phyloP scores from a whole-genome alignment of 2,329 filamentous ascomycete genomes.

The Verticillium klebahnii region DNA sequence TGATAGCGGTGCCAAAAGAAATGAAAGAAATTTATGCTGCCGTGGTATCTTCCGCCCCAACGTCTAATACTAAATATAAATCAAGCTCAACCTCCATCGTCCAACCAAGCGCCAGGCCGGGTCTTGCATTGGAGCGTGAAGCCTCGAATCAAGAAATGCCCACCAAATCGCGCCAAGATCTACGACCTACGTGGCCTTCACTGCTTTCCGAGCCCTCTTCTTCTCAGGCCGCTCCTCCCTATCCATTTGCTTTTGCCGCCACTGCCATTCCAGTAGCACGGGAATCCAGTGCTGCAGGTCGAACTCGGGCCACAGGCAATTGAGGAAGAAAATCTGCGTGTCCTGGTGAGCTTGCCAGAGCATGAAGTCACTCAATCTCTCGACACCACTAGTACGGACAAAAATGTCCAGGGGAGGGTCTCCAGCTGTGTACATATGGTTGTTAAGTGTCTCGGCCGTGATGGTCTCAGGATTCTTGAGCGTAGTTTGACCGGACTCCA shows the following conservation, averaged over 20 bases:
- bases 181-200: constrained; percentile 1
- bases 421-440: constrained; percentile 82
- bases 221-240: constrained; percentile 39
- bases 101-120: neutral
- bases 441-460: constrained; percentile 73
- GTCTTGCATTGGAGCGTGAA: neutral
- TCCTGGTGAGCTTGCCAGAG: constrained; percentile 95
- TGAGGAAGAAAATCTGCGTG: constrained; percentile 86
- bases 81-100: neutral
- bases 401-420: constrained; percentile 88
- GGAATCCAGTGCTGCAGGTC: constrained; percentile 91
- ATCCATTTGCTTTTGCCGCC: constrained; percentile 55
- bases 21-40: neutral
- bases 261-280: constrained; percentile 86
- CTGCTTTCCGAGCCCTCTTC: constrained; percentile 19
- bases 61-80: neutral
- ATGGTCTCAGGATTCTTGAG: constrained; percentile 75
- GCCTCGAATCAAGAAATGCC: neutral
- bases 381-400: constrained; percentile 87
- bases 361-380: constrained; percentile 95
- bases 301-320: constrained; percentile 94
- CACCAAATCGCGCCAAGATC: neutral
- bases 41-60: constrained; percentile 3
- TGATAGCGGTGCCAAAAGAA: too few relatives aligned
- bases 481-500: neutral